These are phyloP conservation scores for Beauveria australis DNA, from an alignment of 2,329 filamentous ascomycete genomes.

Conservation along the genomic window DNA sequence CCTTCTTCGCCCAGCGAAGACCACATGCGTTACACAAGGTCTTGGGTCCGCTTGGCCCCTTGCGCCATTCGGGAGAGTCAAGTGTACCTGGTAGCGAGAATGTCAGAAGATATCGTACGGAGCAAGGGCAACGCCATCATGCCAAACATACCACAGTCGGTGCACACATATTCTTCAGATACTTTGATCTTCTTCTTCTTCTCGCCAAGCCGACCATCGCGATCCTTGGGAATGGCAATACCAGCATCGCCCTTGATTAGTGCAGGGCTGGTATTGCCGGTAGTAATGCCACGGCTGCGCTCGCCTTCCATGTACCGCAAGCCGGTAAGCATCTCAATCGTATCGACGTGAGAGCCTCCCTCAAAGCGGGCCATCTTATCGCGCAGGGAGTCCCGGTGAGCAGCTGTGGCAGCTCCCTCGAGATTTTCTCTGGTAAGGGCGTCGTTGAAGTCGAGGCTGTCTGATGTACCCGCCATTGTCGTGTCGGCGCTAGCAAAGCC, in stretches of 20 bases:
- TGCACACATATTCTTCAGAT: conserved; percentile 85
- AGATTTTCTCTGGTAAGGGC: conserved; percentile 73
- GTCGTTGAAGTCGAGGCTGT: conserved; percentile 55
- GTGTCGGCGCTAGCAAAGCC: conserved; percentile 28
- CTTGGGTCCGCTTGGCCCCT: conserved; percentile 86
- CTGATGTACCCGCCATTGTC: conserved; percentile 44
- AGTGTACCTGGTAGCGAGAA: conserved; percentile 51
- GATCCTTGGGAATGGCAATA: conserved; percentile 73
- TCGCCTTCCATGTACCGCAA: conserved; percentile 83
- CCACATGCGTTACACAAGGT: conserved; percentile 95
- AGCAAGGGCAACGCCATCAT: too few relatives aligned
- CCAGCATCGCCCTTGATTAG: conserved; percentile 80
- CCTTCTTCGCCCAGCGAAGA: conserved; percentile 66
- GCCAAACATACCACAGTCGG: conserved; percentile 65
- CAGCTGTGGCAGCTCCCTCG: conserved; percentile 60
- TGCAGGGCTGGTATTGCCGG: conserved; percentile 71
- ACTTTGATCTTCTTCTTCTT: conserved; percentile 84
- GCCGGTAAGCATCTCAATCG: conserved; percentile 89
- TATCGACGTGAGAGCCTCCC: conserved; percentile 67
- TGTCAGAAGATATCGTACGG: not conserved
- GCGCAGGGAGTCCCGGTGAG: conserved; percentile 64
- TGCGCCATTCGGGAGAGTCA: conserved; percentile 93
- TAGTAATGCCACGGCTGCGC: conserved; percentile 78
- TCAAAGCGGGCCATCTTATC: conserved; percentile 84
- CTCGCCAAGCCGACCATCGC: conserved; percentile 61